Evolutionary conservation across 2,329 filamentous ascomycete species (phyloP).

Genomic region (Lachnellula arida): DNA sequence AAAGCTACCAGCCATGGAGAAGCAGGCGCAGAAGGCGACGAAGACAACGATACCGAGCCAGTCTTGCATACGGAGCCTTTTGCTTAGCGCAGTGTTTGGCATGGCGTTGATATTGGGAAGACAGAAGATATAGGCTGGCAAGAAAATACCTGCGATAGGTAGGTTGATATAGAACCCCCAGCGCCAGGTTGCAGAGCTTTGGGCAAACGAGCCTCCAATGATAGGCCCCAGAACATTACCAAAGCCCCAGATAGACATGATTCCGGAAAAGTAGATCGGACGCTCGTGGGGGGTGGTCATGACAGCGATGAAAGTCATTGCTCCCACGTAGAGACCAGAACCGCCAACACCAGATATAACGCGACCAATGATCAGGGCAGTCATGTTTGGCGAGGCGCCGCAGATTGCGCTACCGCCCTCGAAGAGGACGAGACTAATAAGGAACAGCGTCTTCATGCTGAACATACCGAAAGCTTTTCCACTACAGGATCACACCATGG

Average conservation of each 20-base stretch:
- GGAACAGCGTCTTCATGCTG: neutral
- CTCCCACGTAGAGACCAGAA: constrained; percentile 37
- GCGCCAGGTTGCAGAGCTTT: constrained; percentile 29
- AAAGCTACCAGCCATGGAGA: neutral
- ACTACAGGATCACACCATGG: too few relatives aligned
- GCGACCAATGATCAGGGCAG: constrained; percentile 41
- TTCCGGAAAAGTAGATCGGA: constrained; percentile 28
- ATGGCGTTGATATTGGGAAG: neutral
- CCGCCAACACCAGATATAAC: constrained; percentile 39
- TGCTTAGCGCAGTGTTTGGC: neutral
- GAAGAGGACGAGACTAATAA: constrained; percentile 9
- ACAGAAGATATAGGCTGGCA: constrained; percentile 31
- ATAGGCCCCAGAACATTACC: constrained; percentile 37
- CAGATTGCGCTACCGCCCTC: constrained; percentile 25
- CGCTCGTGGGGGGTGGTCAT: constrained; percentile 31
- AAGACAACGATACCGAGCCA: neutral
- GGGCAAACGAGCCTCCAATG: constrained; percentile 32
- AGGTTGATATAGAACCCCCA: constrained; percentile 34
- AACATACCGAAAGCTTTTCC: neutral
- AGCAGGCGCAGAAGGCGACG: neutral
- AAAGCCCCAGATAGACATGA: constrained; percentile 33
- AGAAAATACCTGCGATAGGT: constrained; percentile 36
- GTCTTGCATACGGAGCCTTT: neutral
- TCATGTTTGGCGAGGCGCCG: constrained; percentile 25
- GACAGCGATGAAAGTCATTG: constrained; percentile 26